phyloP scores from a whole-genome alignment of 2,329 filamentous ascomycete species.

The Lachnellula cervina region DNA sequence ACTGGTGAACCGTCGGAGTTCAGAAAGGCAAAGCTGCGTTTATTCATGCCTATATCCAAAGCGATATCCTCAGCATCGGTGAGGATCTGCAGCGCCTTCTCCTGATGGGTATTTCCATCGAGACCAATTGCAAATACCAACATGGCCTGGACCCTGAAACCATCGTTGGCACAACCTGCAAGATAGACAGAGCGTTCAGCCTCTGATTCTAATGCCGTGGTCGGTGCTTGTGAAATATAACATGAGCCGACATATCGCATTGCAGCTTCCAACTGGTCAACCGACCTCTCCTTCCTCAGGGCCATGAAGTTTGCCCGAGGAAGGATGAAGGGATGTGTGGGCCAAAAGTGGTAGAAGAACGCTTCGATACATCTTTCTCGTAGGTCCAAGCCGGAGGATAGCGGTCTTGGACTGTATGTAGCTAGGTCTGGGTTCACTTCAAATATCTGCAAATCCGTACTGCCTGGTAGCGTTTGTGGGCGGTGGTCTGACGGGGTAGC shows the following conservation, averaged over 20 bases:
- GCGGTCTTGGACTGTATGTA: slow-evolving; percentile 19
- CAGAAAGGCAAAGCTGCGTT: slow-evolving; percentile 56
- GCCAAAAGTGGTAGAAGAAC: slow-evolving; percentile 20
- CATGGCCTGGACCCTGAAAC: slow-evolving; percentile 69
- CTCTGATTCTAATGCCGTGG: slow-evolving; percentile 9
- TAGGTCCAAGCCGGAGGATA: slow-evolving; percentile 21
- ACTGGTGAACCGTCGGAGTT: slow-evolving; percentile 61
- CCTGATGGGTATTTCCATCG: slow-evolving; percentile 69
- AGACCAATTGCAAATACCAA: slow-evolving; percentile 71
- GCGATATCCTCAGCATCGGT: slow-evolving; percentile 64
- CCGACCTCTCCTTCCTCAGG: slow-evolving; percentile 9
- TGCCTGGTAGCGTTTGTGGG: slow-evolving; percentile 17
- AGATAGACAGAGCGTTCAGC: slow-evolving; percentile 13
- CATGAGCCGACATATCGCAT: slow-evolving; percentile 18
- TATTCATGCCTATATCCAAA: slow-evolving; percentile 70
- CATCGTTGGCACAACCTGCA: slow-evolving; percentile 12
- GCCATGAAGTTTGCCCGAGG: slow-evolving; percentile 16
- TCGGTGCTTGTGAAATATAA: slow-evolving; percentile 10
- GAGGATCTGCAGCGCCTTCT: slow-evolving; percentile 62
- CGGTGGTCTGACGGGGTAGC: slow-evolving; percentile 26
- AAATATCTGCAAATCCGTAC: slow-evolving; percentile 16
- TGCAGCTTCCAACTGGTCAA: slow-evolving; percentile 14
- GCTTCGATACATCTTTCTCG: slow-evolving; percentile 19
- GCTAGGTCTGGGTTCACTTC: slow-evolving; percentile 27
- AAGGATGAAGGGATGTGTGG: slow-evolving; percentile 19